Base-by-base conservation (phyloP, 129 eudicot species). In the Dittrichia graveolens region DNA sequence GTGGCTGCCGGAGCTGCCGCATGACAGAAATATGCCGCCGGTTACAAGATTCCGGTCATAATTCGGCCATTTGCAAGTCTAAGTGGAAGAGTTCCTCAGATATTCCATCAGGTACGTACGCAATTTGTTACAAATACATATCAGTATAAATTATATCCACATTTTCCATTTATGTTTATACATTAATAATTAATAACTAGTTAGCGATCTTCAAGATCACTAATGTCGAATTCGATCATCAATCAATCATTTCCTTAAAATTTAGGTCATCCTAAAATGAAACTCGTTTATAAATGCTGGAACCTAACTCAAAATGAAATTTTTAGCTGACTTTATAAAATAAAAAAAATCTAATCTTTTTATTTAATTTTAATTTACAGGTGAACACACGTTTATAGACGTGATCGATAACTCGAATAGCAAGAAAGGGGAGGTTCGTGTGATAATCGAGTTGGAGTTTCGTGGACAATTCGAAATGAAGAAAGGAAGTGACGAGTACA, bases 381-480 rank as follows among this genome's bases (percentile, higher is more conserved):
- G 98, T 54, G 96, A 87, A 79, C 96, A 92, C 65, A 83, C 92
- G 0, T 92, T 85, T 54, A 31, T 92, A 45, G 98, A 92, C 61
- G 89, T 92, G 61, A 31, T 85, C 44, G 95, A 92, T 16, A 72
- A 66, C 45, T 72, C 91, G 2, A 84, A 84, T 14, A 16, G 83
- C 8, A 89, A 83, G n/a, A 92, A 83, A 78, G 86, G 83, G 12
- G 87, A 83, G 4, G 81, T 85, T 15, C 82, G 87, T 39, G 84
- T 92, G 69, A 86, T 92, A 16, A 76, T 92, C 46, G 97, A 92
- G 76, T 62, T 92, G 37, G 87, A 89, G 24, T 87, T 92, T 19
- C 83, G 92, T 3, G 87, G 90, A 3, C 88, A 89, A 10, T 92
- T 92, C 38, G 95, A 87, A 58, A 89, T 92, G 95, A 95, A 91